Evolutionary conservation across 75 land plant genomes (phyloP), one percentile per base, ranked within the genome.

Genomic region (Pseudotsuga menziesii): DNA sequence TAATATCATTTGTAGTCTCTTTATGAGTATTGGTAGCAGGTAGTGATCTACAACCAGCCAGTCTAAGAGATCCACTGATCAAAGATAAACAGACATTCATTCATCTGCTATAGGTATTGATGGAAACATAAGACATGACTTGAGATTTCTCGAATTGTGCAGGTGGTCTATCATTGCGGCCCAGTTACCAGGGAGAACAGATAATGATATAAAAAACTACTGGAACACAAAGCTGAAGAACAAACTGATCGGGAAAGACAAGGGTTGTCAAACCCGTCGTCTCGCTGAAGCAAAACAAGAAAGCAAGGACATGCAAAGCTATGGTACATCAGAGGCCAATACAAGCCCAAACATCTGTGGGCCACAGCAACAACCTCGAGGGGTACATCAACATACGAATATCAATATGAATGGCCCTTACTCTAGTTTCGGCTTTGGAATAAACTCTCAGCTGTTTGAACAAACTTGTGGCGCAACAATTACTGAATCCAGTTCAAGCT

Each of bases 151-250:
- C 32, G 32, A 29, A 29, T 56, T 32, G 58, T 69, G 41, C 84
- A 95, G 98, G 76, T 96, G 99, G 99, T 94, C 97, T 17, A 78
- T 92, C 63, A 96, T 96, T 17, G 99, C 99, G 6, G 91, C 87
- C 16, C 94, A 94, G 78, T 82, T 96, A 35, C 93, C 99, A 4
- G 98, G 99, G 14, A 83, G 99, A 8, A 96, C 99, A 2, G 99
- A 96, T 80, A 96, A 96, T 75, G 99, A 96, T 27, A 93, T 96
- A 19, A 96, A 94, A 80, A 96, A 96, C 82, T 87, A 96, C 83
- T 96, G 99, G 99, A 96, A 96, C 87, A 94, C 99, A 41, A 89
- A 93, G 85, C 89, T 96, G 57, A 96, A 96, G 84, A 96, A 96
- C 88, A 94, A 92, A 85, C 91, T 96, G 22, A 87, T 93, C 56